Evolutionary conservation across 371 early-diverging fungal genomes (phyloP).

Genomic region (Rhizopus microsporus): DNA sequence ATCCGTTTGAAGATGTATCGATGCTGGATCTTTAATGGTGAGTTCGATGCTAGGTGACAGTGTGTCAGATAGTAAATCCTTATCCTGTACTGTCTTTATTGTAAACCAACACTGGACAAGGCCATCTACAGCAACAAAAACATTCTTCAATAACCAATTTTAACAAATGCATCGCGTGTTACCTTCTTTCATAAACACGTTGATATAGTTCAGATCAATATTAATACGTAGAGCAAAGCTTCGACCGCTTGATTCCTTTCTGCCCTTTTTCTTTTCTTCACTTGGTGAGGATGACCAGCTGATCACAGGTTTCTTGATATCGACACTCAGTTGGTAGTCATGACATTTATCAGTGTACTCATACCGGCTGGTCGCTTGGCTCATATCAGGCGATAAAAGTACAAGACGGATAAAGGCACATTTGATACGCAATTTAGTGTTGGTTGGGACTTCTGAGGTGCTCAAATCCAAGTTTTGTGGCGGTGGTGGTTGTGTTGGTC

Average conservation of each 20-base stretch:
- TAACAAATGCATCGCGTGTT: background rate
- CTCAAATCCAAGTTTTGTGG: conserved; percentile 25
- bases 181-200: conserved; percentile 48
- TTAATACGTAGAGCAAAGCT: conserved; percentile 19
- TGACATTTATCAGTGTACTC: conserved; percentile 39
- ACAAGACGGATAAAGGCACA: conserved; percentile 45
- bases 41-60: conserved; percentile 49
- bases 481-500: background rate
- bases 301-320: conserved; percentile 30
- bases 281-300: conserved; percentile 19
- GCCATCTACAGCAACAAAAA: conserved; percentile 19
- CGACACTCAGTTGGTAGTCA: conserved; percentile 38
- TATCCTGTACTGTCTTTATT: conserved; percentile 30
- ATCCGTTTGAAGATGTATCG: conserved; percentile 29
- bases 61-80: conserved; percentile 13
- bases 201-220: conserved; percentile 39
- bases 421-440: conserved; percentile 24
- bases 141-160: background rate
- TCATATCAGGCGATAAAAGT: conserved; percentile 52
- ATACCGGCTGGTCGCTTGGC: conserved; percentile 30
- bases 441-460: conserved; percentile 12
- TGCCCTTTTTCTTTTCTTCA: conserved; percentile 1
- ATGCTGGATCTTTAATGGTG: conserved; percentile 37
- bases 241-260: background rate
- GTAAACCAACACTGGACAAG: conserved; percentile 46